Evolutionary conservation across 208 protist genomes (phyloP), one percentile per base, ranked within the genome.

Genomic region (Leishmania amazonensis): DNA sequence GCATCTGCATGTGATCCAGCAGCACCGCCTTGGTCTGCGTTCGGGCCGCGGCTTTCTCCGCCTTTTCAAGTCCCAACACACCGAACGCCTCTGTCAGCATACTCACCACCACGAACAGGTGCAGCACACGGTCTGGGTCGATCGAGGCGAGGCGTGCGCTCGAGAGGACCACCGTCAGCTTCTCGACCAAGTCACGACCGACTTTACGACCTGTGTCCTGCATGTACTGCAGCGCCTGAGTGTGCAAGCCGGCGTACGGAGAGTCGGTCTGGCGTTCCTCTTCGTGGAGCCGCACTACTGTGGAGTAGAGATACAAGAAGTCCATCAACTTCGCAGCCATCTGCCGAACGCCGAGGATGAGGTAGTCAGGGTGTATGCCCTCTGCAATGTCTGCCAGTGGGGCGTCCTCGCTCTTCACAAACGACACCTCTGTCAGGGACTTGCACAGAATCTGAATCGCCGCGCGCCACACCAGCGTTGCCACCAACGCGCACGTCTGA

Each of bases 31-130:
- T 90, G 19, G 91, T 79, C 79, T 88, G 81, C 70, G 85, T 88
- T 15, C 88, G 91, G 0, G 89, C 91, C 9, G 80, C 79, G 5
- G 87, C 87, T 49, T 88, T 75, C 71, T 91, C 89, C 13, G 47
- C 76, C 75, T 88, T 88, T 60, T 90, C 83, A 21, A 95, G 75
- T 6, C 94, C 94, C 9, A 96, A 76, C 0, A 78, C 85, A 9
- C 81, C 81, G 47, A 88, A 71, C 9, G 86, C 89, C 78, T 96
- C 93, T 15, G 94, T 85, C 24, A 95, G 85, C 86, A 96, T 92
- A 79, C 90, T 88, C n/a, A 92, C 75, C 28, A 96, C 87, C 53
- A 94, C 89, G 74, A 96, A 96, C 31, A 95, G 74, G 76, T 97
- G 94, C 84, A 97, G 81, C 64, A 93, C 90, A 42, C 81, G 90